A percentile compares a stretch with the other conserved stretches of the same genome.
Conservation (phyloP, 805 yeast species). For the Wickerhamomyces canadensis region DNA sequence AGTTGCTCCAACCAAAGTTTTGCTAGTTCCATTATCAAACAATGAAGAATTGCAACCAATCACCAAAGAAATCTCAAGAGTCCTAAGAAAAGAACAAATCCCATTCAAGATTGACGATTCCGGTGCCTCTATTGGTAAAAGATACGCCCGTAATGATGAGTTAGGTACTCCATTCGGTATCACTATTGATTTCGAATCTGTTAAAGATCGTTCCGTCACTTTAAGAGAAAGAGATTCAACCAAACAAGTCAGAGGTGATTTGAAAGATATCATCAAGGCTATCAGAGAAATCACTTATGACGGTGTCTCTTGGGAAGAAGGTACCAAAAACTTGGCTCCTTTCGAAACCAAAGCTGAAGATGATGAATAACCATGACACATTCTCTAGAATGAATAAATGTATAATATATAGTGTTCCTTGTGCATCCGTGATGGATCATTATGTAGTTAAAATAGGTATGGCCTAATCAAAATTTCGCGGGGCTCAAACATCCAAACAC, state of each 20-base stretch:
- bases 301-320: constrained; percentile 79
- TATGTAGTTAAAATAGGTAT: too few species aligned
- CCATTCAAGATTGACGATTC: constrained; percentile 97
- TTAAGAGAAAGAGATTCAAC: constrained; percentile 97
- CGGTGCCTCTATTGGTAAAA: constrained; percentile 94
- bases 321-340: constrained; percentile 63
- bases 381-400: too few species aligned
- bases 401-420: too few species aligned
- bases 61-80: constrained; percentile 59
- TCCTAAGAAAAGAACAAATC: constrained; percentile 73
- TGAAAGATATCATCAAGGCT: constrained; percentile 67
- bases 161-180: constrained; percentile 98
- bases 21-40: constrained; percentile 89
- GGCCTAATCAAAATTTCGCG: too few species aligned
- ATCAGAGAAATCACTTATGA: constrained; percentile 70
- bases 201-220: constrained; percentile 83
- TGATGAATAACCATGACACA: constrained; percentile 17
- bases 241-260: constrained; percentile 90
- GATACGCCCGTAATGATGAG: constrained; percentile 98
- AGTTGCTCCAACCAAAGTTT: constrained; percentile 96
- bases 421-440: too few species aligned
- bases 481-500: too few species aligned
- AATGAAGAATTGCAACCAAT: constrained; percentile 76
- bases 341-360: constrained; percentile 65
- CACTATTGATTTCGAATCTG: constrained; percentile 92